Base-by-base conservation (phyloP, 257 asterid species). In the Ocimum tenuiflorum region DNA sequence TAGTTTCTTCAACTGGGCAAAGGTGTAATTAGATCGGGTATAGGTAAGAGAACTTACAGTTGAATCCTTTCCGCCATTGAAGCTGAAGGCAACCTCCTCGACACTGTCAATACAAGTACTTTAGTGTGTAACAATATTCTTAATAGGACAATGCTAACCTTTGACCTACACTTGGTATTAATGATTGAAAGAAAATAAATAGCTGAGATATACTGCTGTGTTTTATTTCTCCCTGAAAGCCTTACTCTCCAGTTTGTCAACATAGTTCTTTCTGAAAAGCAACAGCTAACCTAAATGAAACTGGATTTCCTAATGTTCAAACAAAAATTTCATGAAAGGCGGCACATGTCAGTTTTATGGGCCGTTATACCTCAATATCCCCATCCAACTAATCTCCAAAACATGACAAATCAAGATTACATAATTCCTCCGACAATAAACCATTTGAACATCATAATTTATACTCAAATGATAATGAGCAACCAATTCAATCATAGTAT, bases 21-120 rank as follows among this genome's bases (percentile, higher is more conserved):
- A 19, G 18, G 45, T 14, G 17, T 48, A 43, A 47, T 7, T 55
- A 8, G 45, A 63, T 45, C 33, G 54, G 62, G 15, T 19, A 0
- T 66, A 31, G 27, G 46, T 45, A 29, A 69, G 38, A 58, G 52
- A 73, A 77, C 98, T 80, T 78, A 88, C 95, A 33, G 98, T 91
- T 27, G 98, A 91, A 83, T 88, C 96, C 76, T 91, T 91, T 76
- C 98, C 98, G 36, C 96, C 98, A 51, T 91, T 91, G 74, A 91
- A 91, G 88, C 98, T 91, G 75, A 91, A 77, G 15, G 95, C 98
- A 63, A 91, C 88, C 81, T 86, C 96, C 77, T 86, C 89, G 54
- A 85, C 70, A 62, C 98, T 91, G 95, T 50, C 38, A 39, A 62
- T 63, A 43, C 18, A 65, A 72, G 42, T 8, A 61, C 10, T 43